Evolutionary conservation across 306 rosid genomes (phyloP), one percentile per base, ranked within the genome.

Genomic region (Cyamopsis tetragonoloba): DNA sequence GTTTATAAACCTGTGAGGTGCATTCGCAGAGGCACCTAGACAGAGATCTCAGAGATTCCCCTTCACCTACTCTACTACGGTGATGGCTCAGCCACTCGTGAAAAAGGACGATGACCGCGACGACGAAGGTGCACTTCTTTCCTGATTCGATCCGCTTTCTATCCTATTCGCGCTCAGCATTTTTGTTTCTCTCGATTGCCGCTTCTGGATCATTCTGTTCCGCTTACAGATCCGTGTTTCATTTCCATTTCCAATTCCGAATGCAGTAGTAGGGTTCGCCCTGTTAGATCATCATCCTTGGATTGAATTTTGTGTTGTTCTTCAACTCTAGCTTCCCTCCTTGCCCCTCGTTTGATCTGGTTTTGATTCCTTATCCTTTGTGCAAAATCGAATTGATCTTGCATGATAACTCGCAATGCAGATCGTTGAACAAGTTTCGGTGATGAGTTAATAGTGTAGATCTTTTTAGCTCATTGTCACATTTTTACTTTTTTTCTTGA

Each of bases 41-140:
- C 22, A 50, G 55, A 38, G 66, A 85, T 86, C 95, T 81, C 70
- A 7, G 12, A 62, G 17, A 62, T 62, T 75, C 80, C 56, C 54
- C n/a, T n/a, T n/a, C n/a, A n/a, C n/a, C 71, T 69, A 62, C 26
- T 43, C 38, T 24, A 15, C 65, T 30, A 56, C 49, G 73, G 64
- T 28, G 15, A 91, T 91, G 96, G 97, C 97, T 74, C 97, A 91
- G 76, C 89, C 85, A 2, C 77, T 85, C 19, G 87, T 83, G 15
- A 91, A 91, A 95, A 91, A 91, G 69, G 97, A 91, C 79, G 97
- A 91, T 83, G 97, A 91, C 82, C 96, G 89, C 34, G 97, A 91
- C 80, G 98, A 91, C 20, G 98, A 91, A 88, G 95, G 98, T 91
- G 1, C 68, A 11, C 15, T 63, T 18, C 24, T 35, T 35, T 18